phyloP scores from a whole-genome alignment of 1,139 yeast genomes.

The Diutina catenulata region DNA sequence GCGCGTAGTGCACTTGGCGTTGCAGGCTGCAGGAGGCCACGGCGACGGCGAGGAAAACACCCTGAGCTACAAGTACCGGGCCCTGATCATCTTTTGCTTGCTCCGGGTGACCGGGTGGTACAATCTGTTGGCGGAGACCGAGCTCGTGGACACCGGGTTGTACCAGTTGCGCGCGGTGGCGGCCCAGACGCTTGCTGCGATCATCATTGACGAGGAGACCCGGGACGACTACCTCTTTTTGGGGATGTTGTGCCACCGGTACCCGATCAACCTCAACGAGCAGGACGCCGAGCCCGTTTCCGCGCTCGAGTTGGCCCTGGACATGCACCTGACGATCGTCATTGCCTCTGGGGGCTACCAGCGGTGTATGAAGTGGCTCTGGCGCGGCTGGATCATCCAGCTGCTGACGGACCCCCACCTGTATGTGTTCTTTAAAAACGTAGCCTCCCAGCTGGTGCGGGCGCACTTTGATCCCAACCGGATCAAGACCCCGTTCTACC shows the following conservation, averaged over 20 bases:
- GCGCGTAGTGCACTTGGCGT: slow-evolving; percentile 46
- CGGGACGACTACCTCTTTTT: slow-evolving; percentile 60
- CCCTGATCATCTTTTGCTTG: slow-evolving; percentile 56
- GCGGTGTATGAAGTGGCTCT: slow-evolving; percentile 77
- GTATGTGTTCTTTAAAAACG: slow-evolving; percentile 53
- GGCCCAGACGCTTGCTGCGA: slow-evolving; percentile 63
- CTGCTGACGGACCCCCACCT: slow-evolving; percentile 57
- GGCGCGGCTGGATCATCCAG: slow-evolving; percentile 91
- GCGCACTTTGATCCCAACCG: slow-evolving; percentile 78
- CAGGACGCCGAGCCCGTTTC: slow-evolving; percentile 50
- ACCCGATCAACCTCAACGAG: slow-evolving; percentile 52
- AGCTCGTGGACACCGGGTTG: slow-evolving; percentile 58
- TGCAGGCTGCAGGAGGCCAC: slow-evolving; percentile 73
- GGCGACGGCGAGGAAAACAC: slow-evolving; percentile 49
- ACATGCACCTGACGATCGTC: slow-evolving; percentile 67
- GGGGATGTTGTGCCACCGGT: slow-evolving; percentile 70
- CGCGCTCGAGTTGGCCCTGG: slow-evolving; percentile 78
- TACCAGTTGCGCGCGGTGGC: slow-evolving; percentile 50
- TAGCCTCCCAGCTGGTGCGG: slow-evolving; percentile 40
- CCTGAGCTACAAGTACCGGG: slow-evolving; percentile 51
- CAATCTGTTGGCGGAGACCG: slow-evolving; percentile 43
- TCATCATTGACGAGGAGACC: slow-evolving; percentile 46
- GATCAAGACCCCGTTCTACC: slow-evolving; percentile 76
- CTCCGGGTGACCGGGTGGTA: slow-evolving; percentile 77
- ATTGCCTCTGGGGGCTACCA: slow-evolving; percentile 77